Evolutionary conservation across 169 alveolate species (phyloP), one percentile per base, ranked within the genome.

Genomic region (Sarcocystis neurona): DNA sequence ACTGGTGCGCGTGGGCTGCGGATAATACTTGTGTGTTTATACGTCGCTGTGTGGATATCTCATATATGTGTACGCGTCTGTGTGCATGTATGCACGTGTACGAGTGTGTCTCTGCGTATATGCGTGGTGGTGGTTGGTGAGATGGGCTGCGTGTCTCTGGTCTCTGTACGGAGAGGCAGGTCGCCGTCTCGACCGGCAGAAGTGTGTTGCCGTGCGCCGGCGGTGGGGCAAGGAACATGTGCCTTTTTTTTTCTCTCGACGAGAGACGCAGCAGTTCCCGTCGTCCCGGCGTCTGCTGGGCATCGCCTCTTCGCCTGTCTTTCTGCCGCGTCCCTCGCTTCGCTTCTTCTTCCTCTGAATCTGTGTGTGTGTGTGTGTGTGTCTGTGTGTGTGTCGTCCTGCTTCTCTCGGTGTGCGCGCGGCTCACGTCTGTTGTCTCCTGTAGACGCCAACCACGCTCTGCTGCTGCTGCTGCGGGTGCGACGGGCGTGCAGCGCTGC

Each of bases 401-500:
- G 79, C 32, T 68, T 18, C 0, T 79, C 18, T 53, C 4, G 15
- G 43, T 34, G 37, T 43, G 39, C 90, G 41, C 27, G 75, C 23
- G 39, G 0, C 41, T 23, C 48, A 3, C 30, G 15, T 47, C 32
- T 15, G 44, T 86, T 63, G 6, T 39, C 44, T 50, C 41, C 4
- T 47, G n/a, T n/a, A n/a, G n/a, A n/a, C n/a, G n/a, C n/a, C n/a
- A n/a, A n/a, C n/a, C n/a, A n/a, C n/a, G n/a, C n/a, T n/a, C n/a
- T n/a, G n/a, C n/a, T n/a, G n/a, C n/a, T n/a, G n/a, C n/a, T n/a
- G n/a, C n/a, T n/a, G n/a, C n/a, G n/a, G n/a, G n/a, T n/a, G n/a
- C n/a, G n/a, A n/a, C n/a, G n/a, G n/a, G n/a, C n/a, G n/a, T n/a
- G 97, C 96, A 60, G 97, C 97, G 23, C 93, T 98, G 39, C 87